Conservation (phyloP, 129 eudicot species). For the Escallonia herrerae region DNA sequence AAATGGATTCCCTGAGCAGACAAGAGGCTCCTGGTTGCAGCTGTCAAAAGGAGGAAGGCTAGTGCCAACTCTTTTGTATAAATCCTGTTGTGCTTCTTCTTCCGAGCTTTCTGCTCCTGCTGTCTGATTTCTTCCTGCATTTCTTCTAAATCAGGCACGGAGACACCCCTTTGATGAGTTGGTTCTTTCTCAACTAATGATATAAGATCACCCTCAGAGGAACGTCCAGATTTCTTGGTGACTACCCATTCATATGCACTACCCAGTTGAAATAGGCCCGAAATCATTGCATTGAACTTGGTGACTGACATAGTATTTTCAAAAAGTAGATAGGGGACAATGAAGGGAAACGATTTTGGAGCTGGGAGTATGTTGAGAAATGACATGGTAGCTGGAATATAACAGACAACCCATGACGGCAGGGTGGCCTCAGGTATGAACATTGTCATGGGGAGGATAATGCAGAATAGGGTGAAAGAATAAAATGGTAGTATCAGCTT, state of each 20-base stretch:
- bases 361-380: conserved; percentile 88
- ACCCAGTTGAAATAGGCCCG: conserved; percentile 90
- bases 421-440: conserved; percentile 90
- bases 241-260: conserved; percentile 96
- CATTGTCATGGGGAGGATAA: conserved; percentile 95
- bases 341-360: conserved; percentile 84
- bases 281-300: conserved; percentile 94
- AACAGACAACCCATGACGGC: conserved; percentile 91
- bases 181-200: conserved; percentile 48
- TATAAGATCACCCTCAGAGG: conserved; percentile 77
- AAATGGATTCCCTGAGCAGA: conserved; percentile 96
- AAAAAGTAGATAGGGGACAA: conserved; percentile 83
- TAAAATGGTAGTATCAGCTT: conserved; percentile 82
- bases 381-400: conserved; percentile 77
- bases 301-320: conserved; percentile 98
- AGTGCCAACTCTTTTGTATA: conserved; percentile 76
- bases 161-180: conserved; percentile 25
- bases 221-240: conserved; percentile 93
- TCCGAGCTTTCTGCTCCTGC: conserved; percentile 26
- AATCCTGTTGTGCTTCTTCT: conserved; percentile 67
- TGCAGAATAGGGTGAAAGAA: conserved; percentile 86
- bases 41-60: conserved; percentile 81
- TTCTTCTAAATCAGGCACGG: conserved; percentile 46
- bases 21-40: conserved; percentile 74
- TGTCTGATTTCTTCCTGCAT: conserved; percentile 33